A percentile compares a stretch with the other conserved stretches of the same genome.
Evolutionary conservation across 2,329 filamentous ascomycete genomes (phyloP).

Genomic region (Sphaceloma murrayae): DNA sequence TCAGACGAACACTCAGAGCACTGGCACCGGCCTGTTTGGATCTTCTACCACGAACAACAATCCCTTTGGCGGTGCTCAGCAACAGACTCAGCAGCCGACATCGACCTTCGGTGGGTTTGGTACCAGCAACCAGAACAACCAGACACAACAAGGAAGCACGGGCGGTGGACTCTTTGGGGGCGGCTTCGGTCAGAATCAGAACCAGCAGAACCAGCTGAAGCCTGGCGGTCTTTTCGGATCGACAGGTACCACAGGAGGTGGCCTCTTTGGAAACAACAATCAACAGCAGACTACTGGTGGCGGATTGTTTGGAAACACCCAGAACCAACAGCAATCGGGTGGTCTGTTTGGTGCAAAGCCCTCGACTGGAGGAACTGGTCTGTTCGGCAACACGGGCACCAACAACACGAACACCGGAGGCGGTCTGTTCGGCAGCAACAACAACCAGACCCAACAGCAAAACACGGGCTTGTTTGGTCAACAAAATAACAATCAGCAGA

Average conservation of each 20-base stretch:
- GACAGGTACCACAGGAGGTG: constrained; percentile 22
- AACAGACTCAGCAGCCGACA: constrained; percentile 23
- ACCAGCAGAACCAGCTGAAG: constrained; percentile 37
- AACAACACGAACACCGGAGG: constrained; percentile 24
- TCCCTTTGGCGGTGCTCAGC: constrained; percentile 24
- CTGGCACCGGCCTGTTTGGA: constrained; percentile 23
- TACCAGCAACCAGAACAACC: constrained; percentile 23
- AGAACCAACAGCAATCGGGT: constrained; percentile 22
- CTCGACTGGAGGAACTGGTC: constrained; percentile 23
- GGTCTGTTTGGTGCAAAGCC: constrained; percentile 31
- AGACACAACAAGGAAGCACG: constrained; percentile 19
- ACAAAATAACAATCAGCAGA: constrained; percentile 34
- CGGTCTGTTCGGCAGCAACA: constrained; percentile 27
- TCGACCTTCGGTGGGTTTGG: constrained; percentile 20
- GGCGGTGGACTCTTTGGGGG: constrained; percentile 20
- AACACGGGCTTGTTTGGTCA: constrained; percentile 41
- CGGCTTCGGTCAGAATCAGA: constrained; percentile 16
- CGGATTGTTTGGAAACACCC: constrained; percentile 20
- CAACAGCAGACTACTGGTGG: constrained; percentile 33
- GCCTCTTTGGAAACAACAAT: constrained; percentile 37
- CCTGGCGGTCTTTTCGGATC: constrained; percentile 31
- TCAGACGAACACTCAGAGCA: constrained; percentile 31
- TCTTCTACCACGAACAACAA: constrained; percentile 23
- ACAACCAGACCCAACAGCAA: constrained; percentile 39
- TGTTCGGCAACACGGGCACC: constrained; percentile 25